Conservation (phyloP, 208 protist species). For the Crithidia mellificae region DNA sequence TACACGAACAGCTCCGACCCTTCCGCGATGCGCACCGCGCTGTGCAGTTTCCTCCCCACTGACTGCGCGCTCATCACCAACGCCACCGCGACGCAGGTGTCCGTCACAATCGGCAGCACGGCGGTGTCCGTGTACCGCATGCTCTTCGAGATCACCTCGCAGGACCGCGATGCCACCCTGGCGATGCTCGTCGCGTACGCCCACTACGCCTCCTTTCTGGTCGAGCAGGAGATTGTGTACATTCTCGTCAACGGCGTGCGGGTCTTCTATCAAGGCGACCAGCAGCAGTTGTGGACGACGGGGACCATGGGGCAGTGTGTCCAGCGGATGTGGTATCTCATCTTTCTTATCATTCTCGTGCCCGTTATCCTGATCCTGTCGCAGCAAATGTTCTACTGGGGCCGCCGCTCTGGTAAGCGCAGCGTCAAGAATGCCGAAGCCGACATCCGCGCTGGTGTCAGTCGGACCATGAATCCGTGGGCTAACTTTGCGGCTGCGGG, state of each 20-base stretch:
- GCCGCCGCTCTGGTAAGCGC: slow-evolving; percentile 49
- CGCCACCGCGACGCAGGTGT: slow-evolving; percentile 4
- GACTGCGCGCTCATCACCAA: slow-evolving; percentile 40
- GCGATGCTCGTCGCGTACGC: slow-evolving; percentile 49
- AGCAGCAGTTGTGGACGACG: slow-evolving; percentile 17
- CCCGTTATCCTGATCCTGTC: slow-evolving; percentile 61
- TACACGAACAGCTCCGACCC: slow-evolving; percentile 23
- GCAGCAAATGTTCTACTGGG: slow-evolving; percentile 54
- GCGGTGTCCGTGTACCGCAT: background rate
- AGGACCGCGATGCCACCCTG: slow-evolving; percentile 41
- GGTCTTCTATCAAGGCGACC: slow-evolving; percentile 43
- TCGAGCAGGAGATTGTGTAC: slow-evolving; percentile 42
- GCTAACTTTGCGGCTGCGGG: slow-evolving; percentile 9
- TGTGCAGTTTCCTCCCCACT: slow-evolving; percentile 42
- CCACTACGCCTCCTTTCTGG: slow-evolving; percentile 49
- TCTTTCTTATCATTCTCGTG: slow-evolving; percentile 78
- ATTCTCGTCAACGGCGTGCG: slow-evolving; percentile 39
- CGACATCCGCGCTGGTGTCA: slow-evolving; percentile 76
- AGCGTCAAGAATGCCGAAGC: slow-evolving; percentile 47
- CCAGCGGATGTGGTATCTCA: slow-evolving; percentile 79
- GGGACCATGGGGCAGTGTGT: slow-evolving; percentile 50
- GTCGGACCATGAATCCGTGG: slow-evolving; percentile 22
- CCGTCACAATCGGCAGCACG: slow-evolving; percentile 15
- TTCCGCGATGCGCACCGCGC: slow-evolving; percentile 12
- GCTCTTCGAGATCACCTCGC: slow-evolving; percentile 28